A percentile compares a stretch with the other conserved stretches of the same genome.
These are phyloP conservation scores for Senna tora DNA, from an alignment of 306 rosid genomes.

Conservation along the genomic window DNA sequence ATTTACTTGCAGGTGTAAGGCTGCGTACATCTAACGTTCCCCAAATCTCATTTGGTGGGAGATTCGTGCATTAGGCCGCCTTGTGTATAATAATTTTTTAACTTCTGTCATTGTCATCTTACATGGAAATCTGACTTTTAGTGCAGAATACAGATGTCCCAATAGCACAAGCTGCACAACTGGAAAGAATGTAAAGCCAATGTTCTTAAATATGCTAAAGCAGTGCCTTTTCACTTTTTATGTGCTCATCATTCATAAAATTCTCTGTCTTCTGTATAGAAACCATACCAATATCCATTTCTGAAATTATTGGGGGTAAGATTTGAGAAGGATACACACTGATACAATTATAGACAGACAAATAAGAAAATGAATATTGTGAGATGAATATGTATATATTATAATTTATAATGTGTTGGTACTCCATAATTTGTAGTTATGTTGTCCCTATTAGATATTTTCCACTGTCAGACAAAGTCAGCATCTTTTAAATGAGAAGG, in stretches of 20 bases:
- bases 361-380: background rate
- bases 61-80: no score
- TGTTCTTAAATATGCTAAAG: conserved; percentile 39
- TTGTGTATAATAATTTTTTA: conserved; percentile 32
- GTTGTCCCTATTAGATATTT: background rate
- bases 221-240: conserved; percentile 33
- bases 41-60: no score
- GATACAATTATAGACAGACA: background rate
- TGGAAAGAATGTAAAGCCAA: conserved; percentile 30
- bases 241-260: background rate
- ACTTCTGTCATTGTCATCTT: conserved; percentile 46
- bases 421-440: background rate
- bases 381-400: background rate
- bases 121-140: conserved; percentile 48
- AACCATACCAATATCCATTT: background rate
- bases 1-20: no score
- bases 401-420: background rate
- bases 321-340: background rate
- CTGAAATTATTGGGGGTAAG: background rate
- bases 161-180: conserved; percentile 43
- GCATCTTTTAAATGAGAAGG: conserved; percentile 26
- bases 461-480: conserved; percentile 13
- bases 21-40: no score
- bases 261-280: background rate
- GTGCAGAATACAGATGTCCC: conserved; percentile 56